Percentiles rank a stretch among this genome's conserved stretches.
Conservation (phyloP, 2,329 filamentous ascomycete species). For the Diplodia corticola region DNA sequence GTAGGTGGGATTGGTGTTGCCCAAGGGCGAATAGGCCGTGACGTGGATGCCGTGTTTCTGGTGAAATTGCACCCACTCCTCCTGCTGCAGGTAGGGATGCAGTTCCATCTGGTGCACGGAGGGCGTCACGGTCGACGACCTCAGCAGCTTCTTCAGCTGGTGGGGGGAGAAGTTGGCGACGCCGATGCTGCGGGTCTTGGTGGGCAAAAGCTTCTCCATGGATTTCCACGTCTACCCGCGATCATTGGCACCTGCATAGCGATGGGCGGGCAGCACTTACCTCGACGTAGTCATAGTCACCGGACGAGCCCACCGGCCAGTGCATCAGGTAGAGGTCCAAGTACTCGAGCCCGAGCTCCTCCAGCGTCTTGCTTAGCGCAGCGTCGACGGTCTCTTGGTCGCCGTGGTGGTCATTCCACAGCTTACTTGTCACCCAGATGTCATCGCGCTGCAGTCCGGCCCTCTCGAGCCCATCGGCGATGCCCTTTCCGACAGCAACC, state of each 20-base stretch:
- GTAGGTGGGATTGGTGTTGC: conserved; percentile 53
- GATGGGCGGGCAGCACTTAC: conserved; percentile 8
- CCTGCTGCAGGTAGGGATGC: conserved; percentile 67
- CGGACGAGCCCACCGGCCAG: conserved; percentile 41
- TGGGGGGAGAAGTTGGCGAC: conserved; percentile 72
- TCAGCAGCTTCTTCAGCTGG: conserved; percentile 51
- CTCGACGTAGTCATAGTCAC: conserved; percentile 20
- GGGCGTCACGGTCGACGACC: conserved; percentile 62
- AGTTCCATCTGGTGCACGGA: conserved; percentile 80
- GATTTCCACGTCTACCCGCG: conserved; percentile 62
- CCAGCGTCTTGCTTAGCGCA: conserved; percentile 33
- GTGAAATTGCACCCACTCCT: conserved; percentile 54
- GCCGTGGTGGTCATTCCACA: conserved; percentile 36
- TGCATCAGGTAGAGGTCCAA: conserved; percentile 45
- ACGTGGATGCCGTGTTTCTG: conserved; percentile 53
- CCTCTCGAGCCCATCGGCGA: conserved; percentile 38
- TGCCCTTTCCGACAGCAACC: conserved; percentile 45
- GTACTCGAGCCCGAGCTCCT: conserved; percentile 42
- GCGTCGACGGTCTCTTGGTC: conserved; percentile 31
- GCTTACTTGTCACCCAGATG: conserved; percentile 43
- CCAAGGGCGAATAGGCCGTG: conserved; percentile 53
- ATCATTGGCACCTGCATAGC: conserved; percentile 5
- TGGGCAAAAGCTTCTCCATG: conserved; percentile 62
- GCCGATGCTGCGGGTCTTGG: conserved; percentile 69
- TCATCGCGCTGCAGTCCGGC: conserved; percentile 37